These are phyloP conservation scores for Exophiala aquamarina DNA, from an alignment of 2,329 filamentous ascomycete genomes.

Conservation along the genomic window DNA sequence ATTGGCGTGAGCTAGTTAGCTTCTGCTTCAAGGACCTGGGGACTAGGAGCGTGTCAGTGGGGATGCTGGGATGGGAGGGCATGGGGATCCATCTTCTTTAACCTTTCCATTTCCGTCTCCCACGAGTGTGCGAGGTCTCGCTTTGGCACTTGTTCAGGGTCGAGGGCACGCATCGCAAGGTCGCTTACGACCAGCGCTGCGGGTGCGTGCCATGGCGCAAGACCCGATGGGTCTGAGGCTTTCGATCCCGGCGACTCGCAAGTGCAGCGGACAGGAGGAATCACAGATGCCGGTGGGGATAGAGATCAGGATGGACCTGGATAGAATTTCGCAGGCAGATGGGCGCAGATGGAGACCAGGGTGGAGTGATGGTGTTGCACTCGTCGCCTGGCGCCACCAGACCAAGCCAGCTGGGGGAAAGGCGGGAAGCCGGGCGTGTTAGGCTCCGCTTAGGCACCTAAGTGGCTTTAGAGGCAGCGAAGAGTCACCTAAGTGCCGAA, in stretches of 20 bases:
- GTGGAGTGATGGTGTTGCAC: conserved; percentile 22
- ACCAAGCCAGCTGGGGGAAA: conserved; percentile 15
- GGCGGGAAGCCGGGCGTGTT: conserved; percentile 7
- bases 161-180: conserved; percentile 2
- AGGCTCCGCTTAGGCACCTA: conserved; percentile 10
- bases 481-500: too few species aligned
- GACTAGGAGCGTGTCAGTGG: too few species aligned
- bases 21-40: too few species aligned
- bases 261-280: conserved; percentile 1
- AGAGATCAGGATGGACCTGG: conserved; percentile 6
- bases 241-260: too few species aligned
- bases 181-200: conserved; percentile 17
- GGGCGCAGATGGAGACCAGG: conserved; percentile 3
- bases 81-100: too few species aligned
- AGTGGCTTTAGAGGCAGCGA: too few species aligned
- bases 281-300: conserved; percentile 1
- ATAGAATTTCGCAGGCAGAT: neutral
- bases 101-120: too few species aligned
- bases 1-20: too few species aligned
- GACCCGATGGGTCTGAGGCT: conserved; percentile 2
- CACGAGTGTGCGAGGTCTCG: too few species aligned
- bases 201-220: conserved; percentile 21
- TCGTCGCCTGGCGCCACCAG: conserved; percentile 9
- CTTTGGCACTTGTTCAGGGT: too few species aligned
- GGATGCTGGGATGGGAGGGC: too few species aligned